phyloP scores from a whole-genome alignment of 768 basidiomycete species.

The Lentinula detonsa region DNA sequence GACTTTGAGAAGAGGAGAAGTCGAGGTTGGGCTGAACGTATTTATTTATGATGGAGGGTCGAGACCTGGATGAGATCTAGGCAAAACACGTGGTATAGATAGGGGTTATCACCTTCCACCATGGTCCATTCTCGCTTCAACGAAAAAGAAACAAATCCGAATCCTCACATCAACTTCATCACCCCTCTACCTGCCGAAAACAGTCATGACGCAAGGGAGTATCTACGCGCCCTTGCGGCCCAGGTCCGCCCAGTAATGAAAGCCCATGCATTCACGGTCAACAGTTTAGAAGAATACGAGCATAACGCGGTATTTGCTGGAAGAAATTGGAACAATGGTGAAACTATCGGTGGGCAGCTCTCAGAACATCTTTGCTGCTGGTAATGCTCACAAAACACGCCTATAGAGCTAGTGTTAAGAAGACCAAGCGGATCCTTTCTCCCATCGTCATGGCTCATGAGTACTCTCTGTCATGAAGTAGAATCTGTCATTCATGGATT shows the following conservation, averaged over 20 bases:
- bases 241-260: slow-evolving; percentile 86
- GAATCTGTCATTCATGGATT: slow-evolving; percentile 8
- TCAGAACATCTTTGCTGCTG: neutral
- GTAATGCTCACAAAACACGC: neutral
- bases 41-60: neutral
- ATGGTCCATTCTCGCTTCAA: slow-evolving; percentile 79
- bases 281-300: slow-evolving; percentile 85
- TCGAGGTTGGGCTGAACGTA: neutral
- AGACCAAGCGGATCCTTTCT: slow-evolving; percentile 54
- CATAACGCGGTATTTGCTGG: slow-evolving; percentile 75
- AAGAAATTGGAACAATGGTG: slow-evolving; percentile 81
- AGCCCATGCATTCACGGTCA: slow-evolving; percentile 65
- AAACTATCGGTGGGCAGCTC: slow-evolving; percentile 55
- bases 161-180: slow-evolving; percentile 75
- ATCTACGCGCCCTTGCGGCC: slow-evolving; percentile 74
- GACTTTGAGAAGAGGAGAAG: neutral
- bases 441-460: slow-evolving; percentile 63
- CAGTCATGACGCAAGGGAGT: slow-evolving; percentile 61
- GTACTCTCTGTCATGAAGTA: slow-evolving; percentile 82
- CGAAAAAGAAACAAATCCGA: slow-evolving; percentile 65
- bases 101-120: neutral
- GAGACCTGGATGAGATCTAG: neutral
- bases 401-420: slow-evolving; percentile 70
- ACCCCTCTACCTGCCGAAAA: slow-evolving; percentile 41
- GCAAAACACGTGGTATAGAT: slow-evolving; percentile 1